These are phyloP conservation scores for Metschnikowia proteae DNA, from an alignment of 805 yeast species.

Conservation along the genomic window DNA sequence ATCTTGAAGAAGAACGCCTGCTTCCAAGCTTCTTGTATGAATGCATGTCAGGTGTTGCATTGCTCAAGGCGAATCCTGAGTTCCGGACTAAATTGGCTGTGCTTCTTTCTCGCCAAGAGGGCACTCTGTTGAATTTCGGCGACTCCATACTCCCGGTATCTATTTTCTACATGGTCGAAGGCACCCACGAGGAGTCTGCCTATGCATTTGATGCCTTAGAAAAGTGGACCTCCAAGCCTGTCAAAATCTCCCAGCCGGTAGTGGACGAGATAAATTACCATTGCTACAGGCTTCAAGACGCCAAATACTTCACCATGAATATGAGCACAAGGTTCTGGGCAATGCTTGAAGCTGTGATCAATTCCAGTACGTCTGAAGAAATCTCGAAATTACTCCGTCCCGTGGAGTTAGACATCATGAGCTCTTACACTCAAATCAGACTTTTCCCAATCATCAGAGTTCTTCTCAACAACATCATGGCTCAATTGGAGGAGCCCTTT, in stretches of 20 bases:
- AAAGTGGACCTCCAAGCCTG: background rate
- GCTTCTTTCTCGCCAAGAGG: constrained; percentile 1
- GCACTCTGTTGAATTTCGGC: background rate
- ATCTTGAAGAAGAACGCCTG: constrained; percentile 3
- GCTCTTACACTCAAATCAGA: constrained; percentile 27
- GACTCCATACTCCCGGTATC: constrained; percentile 42
- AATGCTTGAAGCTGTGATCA: constrained; percentile 33
- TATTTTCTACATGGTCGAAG: constrained; percentile 54
- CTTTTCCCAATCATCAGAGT: constrained; percentile 38
- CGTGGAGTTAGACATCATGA: constrained; percentile 30
- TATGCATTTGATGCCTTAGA: constrained; percentile 44
- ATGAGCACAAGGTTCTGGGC: constrained; percentile 49
- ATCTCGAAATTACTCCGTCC: constrained; percentile 24
- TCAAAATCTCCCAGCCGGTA: constrained; percentile 19
- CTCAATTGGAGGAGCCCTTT: constrained; percentile 46
- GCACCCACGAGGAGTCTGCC: constrained; percentile 39
- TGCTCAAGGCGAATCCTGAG: constrained; percentile 37
- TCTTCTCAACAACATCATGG: constrained; percentile 50
- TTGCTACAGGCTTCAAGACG: constrained; percentile 51
- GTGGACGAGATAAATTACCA: constrained; percentile 56
- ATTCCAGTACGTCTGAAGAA: constrained; percentile 14
- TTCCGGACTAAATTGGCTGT: constrained; percentile 33
- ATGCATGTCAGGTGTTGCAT: constrained; percentile 50
- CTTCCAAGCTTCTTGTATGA: constrained; percentile 30
- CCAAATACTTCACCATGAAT: constrained; percentile 41